A percentile compares a stretch with the other conserved stretches of the same genome.
Evolutionary conservation across 1,284 basidiomycete species (phyloP).

Genomic region (Leccinum subrobustum): DNA sequence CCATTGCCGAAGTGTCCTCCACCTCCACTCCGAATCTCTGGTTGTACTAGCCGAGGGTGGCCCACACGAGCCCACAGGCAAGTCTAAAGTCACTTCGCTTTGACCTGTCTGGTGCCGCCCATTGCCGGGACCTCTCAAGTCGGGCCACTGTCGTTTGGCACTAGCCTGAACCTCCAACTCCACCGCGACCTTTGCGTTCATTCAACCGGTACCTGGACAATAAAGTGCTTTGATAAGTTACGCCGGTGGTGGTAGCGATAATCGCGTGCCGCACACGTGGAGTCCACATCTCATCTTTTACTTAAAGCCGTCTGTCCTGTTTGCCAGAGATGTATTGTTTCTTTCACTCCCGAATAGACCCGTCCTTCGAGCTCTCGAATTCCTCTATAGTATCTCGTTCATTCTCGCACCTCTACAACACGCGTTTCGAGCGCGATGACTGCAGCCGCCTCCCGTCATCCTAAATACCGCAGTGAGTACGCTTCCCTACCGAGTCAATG

Average conservation of each 20-base stretch:
- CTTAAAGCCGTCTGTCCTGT: slow-evolving; percentile 20
- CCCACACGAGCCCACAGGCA: not conserved
- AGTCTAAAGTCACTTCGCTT: not conserved
- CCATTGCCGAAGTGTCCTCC: not conserved
- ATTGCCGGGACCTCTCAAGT: not conserved
- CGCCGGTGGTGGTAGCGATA: slow-evolving; percentile 20
- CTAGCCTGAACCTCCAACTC: not conserved
- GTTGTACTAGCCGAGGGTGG: not conserved
- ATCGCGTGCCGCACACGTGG: slow-evolving; percentile 36
- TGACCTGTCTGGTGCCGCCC: not conserved
- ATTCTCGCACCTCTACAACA: not conserved
- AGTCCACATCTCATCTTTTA: slow-evolving; percentile 32
- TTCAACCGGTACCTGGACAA: slow-evolving; percentile 15
- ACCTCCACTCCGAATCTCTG: not conserved
- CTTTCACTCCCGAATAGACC: slow-evolving; percentile 4
- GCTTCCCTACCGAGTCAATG: not conserved
- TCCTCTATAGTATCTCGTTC: not conserved
- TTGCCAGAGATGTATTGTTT: slow-evolving; percentile 11
- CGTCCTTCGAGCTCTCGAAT: not conserved
- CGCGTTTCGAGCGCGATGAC: slow-evolving; percentile 10
- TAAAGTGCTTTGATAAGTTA: slow-evolving; percentile 6
- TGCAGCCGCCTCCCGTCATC: slow-evolving; percentile 16
- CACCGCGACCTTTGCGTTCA: not conserved
- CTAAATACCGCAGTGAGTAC: slow-evolving; percentile 35
- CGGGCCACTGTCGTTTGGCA: not conserved